phyloP scores from a whole-genome alignment of 2,329 filamentous ascomycete genomes.

The Sordariomycetes sp. region DNA sequence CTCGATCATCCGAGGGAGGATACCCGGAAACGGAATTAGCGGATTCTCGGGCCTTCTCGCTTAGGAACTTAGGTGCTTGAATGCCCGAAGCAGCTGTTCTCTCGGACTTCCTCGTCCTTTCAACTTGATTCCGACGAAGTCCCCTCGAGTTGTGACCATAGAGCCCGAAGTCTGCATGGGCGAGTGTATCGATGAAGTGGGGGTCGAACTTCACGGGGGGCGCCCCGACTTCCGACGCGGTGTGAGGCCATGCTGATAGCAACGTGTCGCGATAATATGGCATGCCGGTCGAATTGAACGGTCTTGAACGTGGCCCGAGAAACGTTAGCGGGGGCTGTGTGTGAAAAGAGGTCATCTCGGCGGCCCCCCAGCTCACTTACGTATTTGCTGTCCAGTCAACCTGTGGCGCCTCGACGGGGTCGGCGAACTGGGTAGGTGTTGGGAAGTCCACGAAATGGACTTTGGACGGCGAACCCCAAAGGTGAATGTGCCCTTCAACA shows the following conservation, averaged over 20 bases:
- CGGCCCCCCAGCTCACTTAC: slow-evolving; percentile 28
- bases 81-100: slow-evolving; percentile 49
- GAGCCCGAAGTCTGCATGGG: slow-evolving; percentile 62
- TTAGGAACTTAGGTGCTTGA: slow-evolving; percentile 82
- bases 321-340: background rate
- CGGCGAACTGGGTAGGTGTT: slow-evolving; percentile 67
- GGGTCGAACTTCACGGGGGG: slow-evolving; percentile 67
- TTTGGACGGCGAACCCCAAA: slow-evolving; percentile 83
- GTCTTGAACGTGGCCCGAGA: slow-evolving; percentile 31
- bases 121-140: slow-evolving; percentile 68
- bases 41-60: slow-evolving; percentile 75
- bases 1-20: slow-evolving; percentile 15
- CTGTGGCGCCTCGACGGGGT: slow-evolving; percentile 44
- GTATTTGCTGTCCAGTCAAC: slow-evolving; percentile 64
- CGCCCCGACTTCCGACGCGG: slow-evolving; percentile 76
- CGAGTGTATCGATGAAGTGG: slow-evolving; percentile 57
- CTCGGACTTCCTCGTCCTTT: slow-evolving; percentile 58
- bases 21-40: slow-evolving; percentile 32
- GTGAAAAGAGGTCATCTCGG: background rate
- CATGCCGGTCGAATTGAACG: slow-evolving; percentile 78
- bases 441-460: slow-evolving; percentile 78
- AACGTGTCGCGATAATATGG: slow-evolving; percentile 86
- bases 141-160: slow-evolving; percentile 70
- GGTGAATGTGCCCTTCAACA: slow-evolving; percentile 64
- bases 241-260: slow-evolving; percentile 82